These are phyloP conservation scores for Suhomyces choctaworum DNA, from an alignment of 1,139 yeast genomes.

Conservation along the genomic window DNA sequence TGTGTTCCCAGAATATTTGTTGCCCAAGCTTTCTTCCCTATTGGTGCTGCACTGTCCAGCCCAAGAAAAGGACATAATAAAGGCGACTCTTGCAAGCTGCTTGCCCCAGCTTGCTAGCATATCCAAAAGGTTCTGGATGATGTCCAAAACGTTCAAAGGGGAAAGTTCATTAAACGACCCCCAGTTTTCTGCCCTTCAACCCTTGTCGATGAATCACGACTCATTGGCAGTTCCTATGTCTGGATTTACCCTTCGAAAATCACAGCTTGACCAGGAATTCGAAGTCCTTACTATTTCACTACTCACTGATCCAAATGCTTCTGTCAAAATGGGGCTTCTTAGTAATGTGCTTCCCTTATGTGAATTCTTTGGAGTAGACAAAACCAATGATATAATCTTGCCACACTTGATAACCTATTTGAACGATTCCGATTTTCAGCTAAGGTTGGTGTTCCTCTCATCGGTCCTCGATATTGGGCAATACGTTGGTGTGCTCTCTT, in stretches of 20 bases:
- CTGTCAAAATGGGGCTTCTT: conserved; percentile 70
- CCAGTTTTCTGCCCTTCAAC: not conserved
- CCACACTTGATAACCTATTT: conserved; percentile 91
- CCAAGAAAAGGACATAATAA: conserved; percentile 46
- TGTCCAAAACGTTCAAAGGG: conserved; percentile 58
- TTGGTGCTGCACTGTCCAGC: conserved; percentile 25
- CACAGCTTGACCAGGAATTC: conserved; percentile 43
- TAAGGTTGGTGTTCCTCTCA: conserved; percentile 70
- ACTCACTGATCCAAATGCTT: conserved; percentile 65
- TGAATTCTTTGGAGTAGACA: conserved; percentile 80
- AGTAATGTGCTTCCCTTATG: conserved; percentile 73
- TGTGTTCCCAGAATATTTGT: conserved; percentile 75
- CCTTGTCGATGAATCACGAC: not conserved
- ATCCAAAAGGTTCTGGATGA: conserved; percentile 63
- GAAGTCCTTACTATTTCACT: conserved; percentile 65
- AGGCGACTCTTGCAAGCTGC: conserved; percentile 69
- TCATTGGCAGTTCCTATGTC: conserved; percentile 8
- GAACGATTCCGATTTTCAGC: conserved; percentile 70
- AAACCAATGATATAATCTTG: conserved; percentile 80
- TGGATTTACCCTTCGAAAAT: conserved; percentile 28
- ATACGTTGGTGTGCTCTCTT: conserved; percentile 74
- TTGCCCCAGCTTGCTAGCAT: conserved; percentile 67
- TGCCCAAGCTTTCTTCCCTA: conserved; percentile 64
- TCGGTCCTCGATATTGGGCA: conserved; percentile 79
- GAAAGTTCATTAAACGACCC: conserved; percentile 17